Percentiles rank a stretch among this genome's conserved stretches.
Evolutionary conservation across 352 stramenopile genomes (phyloP).

Genomic region (Globisporangium carolinianum): DNA sequence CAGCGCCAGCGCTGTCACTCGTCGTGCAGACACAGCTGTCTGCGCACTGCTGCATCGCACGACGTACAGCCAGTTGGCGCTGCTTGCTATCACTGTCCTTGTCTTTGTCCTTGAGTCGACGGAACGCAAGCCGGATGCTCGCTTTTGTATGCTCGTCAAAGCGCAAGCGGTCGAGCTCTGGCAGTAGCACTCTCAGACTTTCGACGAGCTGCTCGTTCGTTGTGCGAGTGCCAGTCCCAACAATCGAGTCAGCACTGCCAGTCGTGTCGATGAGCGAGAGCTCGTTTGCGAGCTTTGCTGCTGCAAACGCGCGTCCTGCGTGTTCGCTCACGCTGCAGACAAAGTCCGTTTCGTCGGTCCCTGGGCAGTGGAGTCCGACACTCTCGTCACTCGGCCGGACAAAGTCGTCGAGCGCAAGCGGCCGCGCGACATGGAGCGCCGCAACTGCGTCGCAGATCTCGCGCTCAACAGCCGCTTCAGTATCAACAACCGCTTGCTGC

Average conservation of each 20-base stretch:
- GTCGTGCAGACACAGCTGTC: not conserved
- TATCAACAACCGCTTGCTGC: slow-evolving; percentile 1
- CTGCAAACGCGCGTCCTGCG: not conserved
- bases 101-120: slow-evolving; percentile 31
- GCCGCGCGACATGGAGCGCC: slow-evolving; percentile 1
- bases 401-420: slow-evolving; percentile 39
- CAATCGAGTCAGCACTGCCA: not conserved
- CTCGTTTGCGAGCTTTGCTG: slow-evolving; percentile 1
- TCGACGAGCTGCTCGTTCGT: slow-evolving; percentile 43
- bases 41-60: not conserved
- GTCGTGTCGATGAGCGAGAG: not conserved
- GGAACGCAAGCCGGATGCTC: slow-evolving; percentile 45
- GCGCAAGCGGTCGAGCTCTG: slow-evolving; percentile 40
- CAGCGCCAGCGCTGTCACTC: not conserved
- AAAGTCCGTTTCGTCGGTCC: slow-evolving; percentile 36
- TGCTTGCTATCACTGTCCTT: slow-evolving; percentile 5
- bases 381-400: slow-evolving; percentile 39
- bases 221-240: slow-evolving; percentile 7
- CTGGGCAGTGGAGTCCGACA: slow-evolving; percentile 32
- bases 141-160: slow-evolving; percentile 57
- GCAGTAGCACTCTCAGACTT: slow-evolving; percentile 40
- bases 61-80: slow-evolving; percentile 1
- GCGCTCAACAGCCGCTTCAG: not conserved
- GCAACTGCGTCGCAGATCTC: slow-evolving; percentile 2
- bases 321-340: slow-evolving; percentile 19